Conservation (phyloP, 768 basidiomycete genomes). For the Coprinopsis marcescibilis region DNA sequence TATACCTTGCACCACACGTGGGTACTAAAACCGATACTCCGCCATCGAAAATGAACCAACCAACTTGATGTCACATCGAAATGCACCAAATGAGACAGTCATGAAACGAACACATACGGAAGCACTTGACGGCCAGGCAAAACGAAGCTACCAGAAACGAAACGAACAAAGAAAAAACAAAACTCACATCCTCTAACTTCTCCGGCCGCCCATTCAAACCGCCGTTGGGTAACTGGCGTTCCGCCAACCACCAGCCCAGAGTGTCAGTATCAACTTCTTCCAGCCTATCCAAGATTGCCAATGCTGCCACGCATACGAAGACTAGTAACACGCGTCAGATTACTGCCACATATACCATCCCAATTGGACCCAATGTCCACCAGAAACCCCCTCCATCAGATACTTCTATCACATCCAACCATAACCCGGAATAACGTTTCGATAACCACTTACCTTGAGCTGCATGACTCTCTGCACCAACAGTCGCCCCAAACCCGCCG, state of each 20-base stretch:
- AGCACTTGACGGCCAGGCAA: too few species aligned
- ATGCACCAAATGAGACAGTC: too few species aligned
- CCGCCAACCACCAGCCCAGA: slow-evolving; percentile 89
- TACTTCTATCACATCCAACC: too few species aligned
- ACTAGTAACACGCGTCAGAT: slow-evolving; percentile 59
- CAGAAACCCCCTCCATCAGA: too few species aligned
- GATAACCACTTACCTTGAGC: slow-evolving; percentile 61
- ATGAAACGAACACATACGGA: too few species aligned
- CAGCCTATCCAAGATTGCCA: slow-evolving; percentile 81
- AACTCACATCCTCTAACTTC: slow-evolving; percentile 88
- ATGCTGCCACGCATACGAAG: slow-evolving; percentile 81
- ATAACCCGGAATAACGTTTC: too few species aligned
- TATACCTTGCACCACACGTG: too few species aligned
- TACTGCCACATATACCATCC: too few species aligned
- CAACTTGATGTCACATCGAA: too few species aligned
- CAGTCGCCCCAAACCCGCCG: slow-evolving; percentile 81
- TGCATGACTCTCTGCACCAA: slow-evolving; percentile 91
- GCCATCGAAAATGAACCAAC: too few species aligned
- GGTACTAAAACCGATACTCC: too few species aligned
- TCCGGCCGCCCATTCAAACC: slow-evolving; percentile 97
- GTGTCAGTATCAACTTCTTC: slow-evolving; percentile 77
- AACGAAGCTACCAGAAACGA: slow-evolving; percentile 3
- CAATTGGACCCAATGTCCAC: too few species aligned
- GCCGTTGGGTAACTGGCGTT: slow-evolving; percentile 88
- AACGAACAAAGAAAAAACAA: not conserved